These are phyloP conservation scores for Podaxis rugospora DNA, from an alignment of 768 basidiomycete species.

Conservation along the genomic window DNA sequence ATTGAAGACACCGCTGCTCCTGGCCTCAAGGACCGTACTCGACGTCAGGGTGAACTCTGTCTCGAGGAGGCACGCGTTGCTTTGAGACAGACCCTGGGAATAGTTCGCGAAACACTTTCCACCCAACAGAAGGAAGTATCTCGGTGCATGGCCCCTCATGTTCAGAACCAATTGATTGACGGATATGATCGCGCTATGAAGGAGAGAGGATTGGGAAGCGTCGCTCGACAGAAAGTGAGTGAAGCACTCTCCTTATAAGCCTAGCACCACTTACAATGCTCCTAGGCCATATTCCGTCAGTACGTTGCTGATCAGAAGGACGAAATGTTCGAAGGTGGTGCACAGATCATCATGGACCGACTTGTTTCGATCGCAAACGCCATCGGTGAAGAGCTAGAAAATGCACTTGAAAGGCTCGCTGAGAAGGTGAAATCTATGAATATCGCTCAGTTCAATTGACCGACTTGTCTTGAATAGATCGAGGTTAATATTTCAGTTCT, in stretches of 20 bases:
- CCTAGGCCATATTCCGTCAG: constrained; percentile 43
- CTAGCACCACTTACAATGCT: background rate
- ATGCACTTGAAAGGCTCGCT: constrained; percentile 44
- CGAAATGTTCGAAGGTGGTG: constrained; percentile 48
- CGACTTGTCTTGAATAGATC: constrained; percentile 10
- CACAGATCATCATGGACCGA: constrained; percentile 44
- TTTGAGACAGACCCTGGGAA: constrained; percentile 41
- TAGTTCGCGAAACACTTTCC: constrained; percentile 46
- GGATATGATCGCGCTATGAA: constrained; percentile 53
- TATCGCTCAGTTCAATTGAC: background rate
- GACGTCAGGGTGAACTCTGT: constrained; percentile 46
- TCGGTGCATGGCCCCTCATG: constrained; percentile 50
- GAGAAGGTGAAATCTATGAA: constrained; percentile 39
- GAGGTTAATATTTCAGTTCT: constrained; percentile 51
- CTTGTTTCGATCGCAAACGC: constrained; percentile 43
- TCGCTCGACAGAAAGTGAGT: constrained; percentile 54
- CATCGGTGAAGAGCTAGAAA: constrained; percentile 44
- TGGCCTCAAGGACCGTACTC: constrained; percentile 49
- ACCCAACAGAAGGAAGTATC: constrained; percentile 58
- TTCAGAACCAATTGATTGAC: constrained; percentile 43
- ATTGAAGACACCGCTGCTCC: constrained; percentile 46
- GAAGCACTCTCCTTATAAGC: background rate
- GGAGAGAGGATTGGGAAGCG: constrained; percentile 51
- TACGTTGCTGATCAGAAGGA: constrained; percentile 40
- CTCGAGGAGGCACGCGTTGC: constrained; percentile 48